Evolutionary conservation across 2,329 filamentous ascomycete species (phyloP), one percentile per base, ranked within the genome.

Genomic region (Thermoascus crustaceus): DNA sequence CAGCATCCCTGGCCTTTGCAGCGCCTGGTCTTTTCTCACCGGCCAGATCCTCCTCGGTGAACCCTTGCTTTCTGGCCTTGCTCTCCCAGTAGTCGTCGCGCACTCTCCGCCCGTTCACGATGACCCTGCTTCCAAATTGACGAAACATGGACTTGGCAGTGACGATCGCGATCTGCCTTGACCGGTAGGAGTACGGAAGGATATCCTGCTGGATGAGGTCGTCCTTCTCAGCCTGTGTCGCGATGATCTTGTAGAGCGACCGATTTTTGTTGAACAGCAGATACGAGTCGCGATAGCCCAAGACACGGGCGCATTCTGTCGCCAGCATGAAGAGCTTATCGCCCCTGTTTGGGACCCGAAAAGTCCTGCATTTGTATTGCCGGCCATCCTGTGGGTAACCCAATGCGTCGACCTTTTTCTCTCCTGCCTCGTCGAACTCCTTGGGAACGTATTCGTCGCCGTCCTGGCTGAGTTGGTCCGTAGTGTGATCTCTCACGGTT

Each of bases 21-120:
- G 85, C 88, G 35, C 91, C 91, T 4, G 91, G 91, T 45, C 91
- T 75, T 69, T 98, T 96, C 65, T 98, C 91, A 25, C 91, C 91
- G 3, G 91, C 91, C 33, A 88, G 73, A 60, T 98, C 91, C 44
- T 93, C 87, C 59, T 98, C 91, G 1, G 91, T 98, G 57, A 98
- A 98, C 7, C 91, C 91, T 63, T 98, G 91, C 64, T 96, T 98
- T 31, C 84, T 76, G 5, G 91, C 91, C 64, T 96, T 96, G 54
- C 82, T 85, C 62, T 96, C 91, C 91, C 91, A 98, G 63, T 98
- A 98, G 58, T 98, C 91, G 63, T 98, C 91, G 32, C 91, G 81
- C 26, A 98, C 91, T 39, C 91, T 75, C 43, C 89, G 76, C 21
- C 91, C 91, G 52, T 88, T 85, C 22, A 84, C 78, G 45, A 98